Base-by-base conservation (phyloP, 2,329 filamentous ascomycete genomes). In the Mariannaea sp. region DNA sequence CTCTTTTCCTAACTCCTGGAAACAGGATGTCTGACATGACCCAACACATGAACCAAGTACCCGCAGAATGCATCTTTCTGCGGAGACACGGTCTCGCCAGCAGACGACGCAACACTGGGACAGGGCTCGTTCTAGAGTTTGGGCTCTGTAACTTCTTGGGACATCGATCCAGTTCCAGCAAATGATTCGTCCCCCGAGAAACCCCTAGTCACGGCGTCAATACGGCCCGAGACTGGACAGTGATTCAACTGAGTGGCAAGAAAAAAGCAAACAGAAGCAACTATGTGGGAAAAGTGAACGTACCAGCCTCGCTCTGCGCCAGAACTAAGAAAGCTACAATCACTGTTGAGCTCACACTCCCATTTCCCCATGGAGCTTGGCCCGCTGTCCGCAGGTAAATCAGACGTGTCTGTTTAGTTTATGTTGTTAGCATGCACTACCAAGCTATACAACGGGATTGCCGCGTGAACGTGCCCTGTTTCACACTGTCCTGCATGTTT, bases 231-330 rank as follows among this genome's bases (percentile, higher is more conserved):
- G 19, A 36, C 40, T 48, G 47, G n/a, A n/a, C 52, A 27, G 35
- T 50, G 53, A 57, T 55, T 49, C 49, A n/a, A 43, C 17, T 22
- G 17, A 22, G 46, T 49, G 51, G 52, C 43, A 30, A 38, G 24
- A 44, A 50, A n/a, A 43, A 56, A 50, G 48, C 43, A 58, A 54
- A 14, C 57, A 63, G 33, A 53, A 41, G 39, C 35, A 45, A 19
- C 35, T 32, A 20, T 48, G 19, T 56, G 33, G 33, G 41, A 43
- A 46, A 45, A 16, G 32, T 32, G 8, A 49, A 77, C 81, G 70
- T 66, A 94, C 92, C 93, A 97, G 68, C 92, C 92, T 75, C 92
- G 81, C 73, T 97, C 93, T 65, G 89, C 87, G 7, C 93, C 93
- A 49, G 82, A 81, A 48, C 79, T 84, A 61, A 97, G 76, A 72